Evolutionary conservation across 2,329 filamentous ascomycete species (phyloP).

Genomic region (Trichoderma endophyticum): DNA sequence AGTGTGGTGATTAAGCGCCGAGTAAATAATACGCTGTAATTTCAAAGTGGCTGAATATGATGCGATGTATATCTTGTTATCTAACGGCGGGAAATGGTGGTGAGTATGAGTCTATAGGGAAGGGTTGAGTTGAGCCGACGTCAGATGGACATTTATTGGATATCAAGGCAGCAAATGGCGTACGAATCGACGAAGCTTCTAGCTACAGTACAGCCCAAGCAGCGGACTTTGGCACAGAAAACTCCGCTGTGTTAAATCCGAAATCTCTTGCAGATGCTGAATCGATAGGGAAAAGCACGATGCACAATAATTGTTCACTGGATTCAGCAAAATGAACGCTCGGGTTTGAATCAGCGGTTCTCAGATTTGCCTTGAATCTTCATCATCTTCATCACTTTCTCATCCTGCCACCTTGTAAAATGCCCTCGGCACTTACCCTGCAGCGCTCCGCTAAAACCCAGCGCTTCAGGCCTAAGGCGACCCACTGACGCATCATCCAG

Average conservation of each 20-base stretch:
- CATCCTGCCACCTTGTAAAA: not conserved
- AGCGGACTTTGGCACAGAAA: not conserved
- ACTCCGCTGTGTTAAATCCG: not conserved
- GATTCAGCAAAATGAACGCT: not conserved
- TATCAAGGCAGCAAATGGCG: constrained; percentile 16
- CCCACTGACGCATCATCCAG: constrained; percentile 17
- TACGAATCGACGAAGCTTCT: constrained; percentile 18
- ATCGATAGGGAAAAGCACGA: not conserved
- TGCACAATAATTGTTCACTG: not conserved
- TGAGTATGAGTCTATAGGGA: not conserved
- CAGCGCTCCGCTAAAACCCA: not conserved
- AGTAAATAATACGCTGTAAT: not conserved
- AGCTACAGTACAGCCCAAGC: not conserved
- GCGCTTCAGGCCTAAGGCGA: not conserved
- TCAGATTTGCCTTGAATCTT: not conserved
- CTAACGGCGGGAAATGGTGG: not conserved
- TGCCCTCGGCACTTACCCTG: constrained; percentile 4
- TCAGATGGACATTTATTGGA: not conserved
- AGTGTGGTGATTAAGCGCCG: not conserved
- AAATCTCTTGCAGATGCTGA: not conserved
- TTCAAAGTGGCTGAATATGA: not conserved
- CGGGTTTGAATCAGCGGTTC: too few species aligned
- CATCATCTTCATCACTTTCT: not conserved
- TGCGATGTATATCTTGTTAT: not conserved
- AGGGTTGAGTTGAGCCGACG: not conserved